phyloP scores from a whole-genome alignment of 768 basidiomycete genomes.

The Gelatoporia subvermispora region DNA sequence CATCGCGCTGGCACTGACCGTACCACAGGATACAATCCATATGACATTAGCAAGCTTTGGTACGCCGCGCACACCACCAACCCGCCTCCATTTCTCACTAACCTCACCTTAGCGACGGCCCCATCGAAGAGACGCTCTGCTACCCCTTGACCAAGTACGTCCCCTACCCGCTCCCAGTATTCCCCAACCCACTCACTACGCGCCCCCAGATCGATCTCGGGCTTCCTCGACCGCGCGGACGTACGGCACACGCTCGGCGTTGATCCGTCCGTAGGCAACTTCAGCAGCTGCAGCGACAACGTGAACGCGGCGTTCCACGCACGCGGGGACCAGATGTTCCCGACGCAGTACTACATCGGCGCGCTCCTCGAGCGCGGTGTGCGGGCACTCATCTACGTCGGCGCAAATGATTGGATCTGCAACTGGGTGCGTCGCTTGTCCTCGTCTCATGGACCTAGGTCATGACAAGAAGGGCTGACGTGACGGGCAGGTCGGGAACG shows the following conservation, averaged over 20 bases:
- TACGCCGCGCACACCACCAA: background rate
- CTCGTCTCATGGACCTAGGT: background rate
- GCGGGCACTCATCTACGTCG: constrained; percentile 50
- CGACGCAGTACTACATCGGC: constrained; percentile 39
- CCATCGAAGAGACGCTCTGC: constrained; percentile 45
- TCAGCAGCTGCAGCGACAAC: constrained; percentile 32
- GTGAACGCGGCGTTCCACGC: constrained; percentile 48
- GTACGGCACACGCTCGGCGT: constrained; percentile 60
- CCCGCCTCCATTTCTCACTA: background rate
- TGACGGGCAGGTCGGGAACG: constrained; percentile 43
- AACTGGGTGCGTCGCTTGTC: constrained; percentile 39
- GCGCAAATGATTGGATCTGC: constrained; percentile 52
- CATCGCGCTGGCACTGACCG: constrained; percentile 13
- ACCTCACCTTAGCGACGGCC: constrained; percentile 30
- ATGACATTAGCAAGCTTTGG: constrained; percentile 66
- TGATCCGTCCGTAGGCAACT: constrained; percentile 40
- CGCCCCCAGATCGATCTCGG: constrained; percentile 42
- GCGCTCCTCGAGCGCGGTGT: constrained; percentile 51
- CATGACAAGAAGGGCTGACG: background rate
- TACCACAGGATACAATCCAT: constrained; percentile 45
- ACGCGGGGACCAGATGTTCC: constrained; percentile 36
- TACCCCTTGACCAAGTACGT: constrained; percentile 48
- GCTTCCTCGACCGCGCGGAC: constrained; percentile 57
- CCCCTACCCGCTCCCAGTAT: background rate
- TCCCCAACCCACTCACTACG: constrained; percentile 6